Evolutionary conservation across 768 basidiomycete species (phyloP).

Genomic region (Krasilnikovozyma curviuscula): DNA sequence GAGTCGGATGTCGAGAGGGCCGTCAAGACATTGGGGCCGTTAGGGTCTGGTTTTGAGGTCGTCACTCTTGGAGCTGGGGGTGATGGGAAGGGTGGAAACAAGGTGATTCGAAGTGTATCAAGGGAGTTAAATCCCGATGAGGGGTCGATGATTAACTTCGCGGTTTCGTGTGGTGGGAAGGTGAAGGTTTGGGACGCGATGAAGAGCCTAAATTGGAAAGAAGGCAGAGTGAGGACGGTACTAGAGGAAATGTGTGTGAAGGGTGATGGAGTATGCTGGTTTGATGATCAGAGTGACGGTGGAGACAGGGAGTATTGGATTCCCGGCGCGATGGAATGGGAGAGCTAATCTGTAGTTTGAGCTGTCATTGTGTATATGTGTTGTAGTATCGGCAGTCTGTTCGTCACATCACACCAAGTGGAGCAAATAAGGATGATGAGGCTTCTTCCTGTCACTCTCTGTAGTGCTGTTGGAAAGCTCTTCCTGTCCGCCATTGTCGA

Average conservation of each 20-base stretch:
- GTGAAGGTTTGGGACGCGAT: constrained; percentile 48
- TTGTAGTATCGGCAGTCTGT: neutral
- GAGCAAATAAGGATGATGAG: too few species aligned
- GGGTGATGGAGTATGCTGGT: constrained; percentile 80
- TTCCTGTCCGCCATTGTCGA: too few species aligned
- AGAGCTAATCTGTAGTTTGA: constrained; percentile 22
- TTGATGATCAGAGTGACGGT: constrained; percentile 65
- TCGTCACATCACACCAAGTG: too few species aligned
- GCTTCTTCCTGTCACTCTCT: too few species aligned
- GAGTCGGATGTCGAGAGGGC: constrained; percentile 68
- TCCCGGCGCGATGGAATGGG: constrained; percentile 72
- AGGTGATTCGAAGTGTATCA: constrained; percentile 74
- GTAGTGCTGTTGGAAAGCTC: too few species aligned
- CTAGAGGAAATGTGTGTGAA: constrained; percentile 68
- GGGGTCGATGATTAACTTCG: constrained; percentile 46
- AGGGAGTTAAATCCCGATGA: constrained; percentile 82
- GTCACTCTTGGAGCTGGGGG: constrained; percentile 45
- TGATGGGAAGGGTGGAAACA: constrained; percentile 17
- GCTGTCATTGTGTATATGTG: too few species aligned
- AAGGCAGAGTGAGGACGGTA: constrained; percentile 53
- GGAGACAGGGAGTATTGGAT: constrained; percentile 63
- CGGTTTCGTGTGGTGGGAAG: constrained; percentile 35
- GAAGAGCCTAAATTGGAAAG: constrained; percentile 47
- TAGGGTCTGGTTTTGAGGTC: constrained; percentile 80
- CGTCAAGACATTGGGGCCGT: constrained; percentile 67